phyloP scores from a whole-genome alignment of 352 stramenopile genomes.

The Pythium chondricola region DNA sequence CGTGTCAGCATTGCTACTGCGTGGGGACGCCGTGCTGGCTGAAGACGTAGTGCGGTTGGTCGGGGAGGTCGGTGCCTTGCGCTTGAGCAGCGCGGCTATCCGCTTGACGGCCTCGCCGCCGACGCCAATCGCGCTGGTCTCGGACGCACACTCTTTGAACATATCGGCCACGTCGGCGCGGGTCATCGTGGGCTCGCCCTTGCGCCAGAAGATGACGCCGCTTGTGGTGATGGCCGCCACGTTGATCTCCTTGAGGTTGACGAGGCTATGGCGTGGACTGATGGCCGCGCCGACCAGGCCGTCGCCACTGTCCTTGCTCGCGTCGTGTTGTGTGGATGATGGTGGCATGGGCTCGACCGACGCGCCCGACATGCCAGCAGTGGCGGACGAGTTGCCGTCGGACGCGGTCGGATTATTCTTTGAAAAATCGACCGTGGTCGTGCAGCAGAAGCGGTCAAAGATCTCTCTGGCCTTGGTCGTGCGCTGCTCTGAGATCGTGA shows the following conservation, averaged over 20 bases:
- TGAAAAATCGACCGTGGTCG: constrained; percentile 10
- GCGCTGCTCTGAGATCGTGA: constrained; percentile 41
- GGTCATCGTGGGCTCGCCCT: constrained; percentile 35
- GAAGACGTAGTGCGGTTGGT: constrained; percentile 8
- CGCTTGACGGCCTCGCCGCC: constrained; percentile 52
- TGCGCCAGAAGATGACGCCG: constrained; percentile 60
- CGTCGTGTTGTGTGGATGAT: not conserved
- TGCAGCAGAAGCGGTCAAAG: constrained; percentile 44
- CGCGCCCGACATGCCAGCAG: not conserved
- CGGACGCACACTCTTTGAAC: constrained; percentile 32
- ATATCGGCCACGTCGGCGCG: constrained; percentile 26
- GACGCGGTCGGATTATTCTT: constrained; percentile 15
- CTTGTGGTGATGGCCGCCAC: constrained; percentile 56
- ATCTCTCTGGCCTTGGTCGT: constrained; percentile 46
- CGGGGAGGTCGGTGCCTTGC: constrained; percentile 13
- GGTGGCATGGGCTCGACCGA: constrained; percentile 12
- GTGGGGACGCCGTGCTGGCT: constrained; percentile 18
- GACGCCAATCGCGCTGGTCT: constrained; percentile 42
- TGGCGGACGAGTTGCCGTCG: not conserved
- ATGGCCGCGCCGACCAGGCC: constrained; percentile 7
- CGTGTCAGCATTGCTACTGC: constrained; percentile 7
- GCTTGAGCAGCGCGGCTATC: constrained; percentile 38
- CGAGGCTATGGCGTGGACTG: constrained; percentile 26
- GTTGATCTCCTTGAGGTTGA: constrained; percentile 49
- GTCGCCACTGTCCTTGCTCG: not conserved